These are phyloP conservation scores for Volvox africanus DNA, from an alignment of 139 green algal species.

Conservation along the genomic window DNA sequence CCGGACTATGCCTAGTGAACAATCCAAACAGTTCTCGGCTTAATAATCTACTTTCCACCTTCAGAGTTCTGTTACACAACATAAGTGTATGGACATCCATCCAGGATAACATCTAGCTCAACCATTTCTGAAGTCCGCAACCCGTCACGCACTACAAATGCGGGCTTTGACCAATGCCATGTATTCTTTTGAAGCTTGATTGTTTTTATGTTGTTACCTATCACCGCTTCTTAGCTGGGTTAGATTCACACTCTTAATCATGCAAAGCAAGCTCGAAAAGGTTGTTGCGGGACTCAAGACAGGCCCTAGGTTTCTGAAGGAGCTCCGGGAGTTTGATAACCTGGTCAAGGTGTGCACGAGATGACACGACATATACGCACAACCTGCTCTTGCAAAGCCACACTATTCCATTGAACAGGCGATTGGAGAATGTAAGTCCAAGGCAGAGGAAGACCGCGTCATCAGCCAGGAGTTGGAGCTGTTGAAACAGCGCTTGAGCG, in stretches of 20 bases:
- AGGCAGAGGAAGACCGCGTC: constrained; percentile 82
- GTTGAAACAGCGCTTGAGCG: constrained; percentile 81
- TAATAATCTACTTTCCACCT: no score
- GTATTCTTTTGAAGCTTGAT: neutral
- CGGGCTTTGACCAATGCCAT: neutral
- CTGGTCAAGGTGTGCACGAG: constrained; percentile 33
- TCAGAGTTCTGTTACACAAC: no score
- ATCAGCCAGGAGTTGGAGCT: constrained; percentile 88
- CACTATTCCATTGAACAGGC: constrained; percentile 46
- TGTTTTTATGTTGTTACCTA: neutral
- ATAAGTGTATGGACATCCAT: no score
- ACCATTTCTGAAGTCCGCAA: no score
- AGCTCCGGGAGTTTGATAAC: constrained; percentile 53
- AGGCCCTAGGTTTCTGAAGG: constrained; percentile 27
- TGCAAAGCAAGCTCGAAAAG: constrained; percentile 42
- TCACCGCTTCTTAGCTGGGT: neutral
- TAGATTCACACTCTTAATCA: constrained; percentile 6
- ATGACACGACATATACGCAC: neutral
- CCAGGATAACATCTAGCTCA: no score
- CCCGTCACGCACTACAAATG: neutral
- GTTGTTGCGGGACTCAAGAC: constrained; percentile 22
- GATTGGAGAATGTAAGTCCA: constrained; percentile 79
- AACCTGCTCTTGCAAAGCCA: constrained; percentile 21
- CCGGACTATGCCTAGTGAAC: no score
- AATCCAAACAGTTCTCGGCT: no score